Conservation (phyloP, 2,329 filamentous ascomycete genomes). For the Xylaria sp. region DNA sequence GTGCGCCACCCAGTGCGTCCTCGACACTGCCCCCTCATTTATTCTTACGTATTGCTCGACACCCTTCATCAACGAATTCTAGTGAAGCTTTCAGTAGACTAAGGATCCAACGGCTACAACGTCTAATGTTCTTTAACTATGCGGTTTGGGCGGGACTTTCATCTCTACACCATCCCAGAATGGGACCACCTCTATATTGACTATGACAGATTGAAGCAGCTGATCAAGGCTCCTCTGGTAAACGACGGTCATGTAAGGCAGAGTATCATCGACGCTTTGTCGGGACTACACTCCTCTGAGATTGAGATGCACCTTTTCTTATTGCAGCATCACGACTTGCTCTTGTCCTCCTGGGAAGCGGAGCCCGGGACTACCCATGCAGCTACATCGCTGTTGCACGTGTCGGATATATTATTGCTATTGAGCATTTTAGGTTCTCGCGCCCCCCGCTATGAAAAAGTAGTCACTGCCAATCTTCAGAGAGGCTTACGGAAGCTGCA, state of each 20-base stretch:
- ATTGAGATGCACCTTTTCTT: slow-evolving; percentile 11
- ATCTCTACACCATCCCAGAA: slow-evolving; percentile 9
- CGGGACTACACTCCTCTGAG: slow-evolving; percentile 1
- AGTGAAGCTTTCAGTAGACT: not conserved
- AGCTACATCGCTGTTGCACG: too few relatives aligned
- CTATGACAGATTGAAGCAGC: slow-evolving; percentile 14
- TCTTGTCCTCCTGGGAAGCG: slow-evolving; percentile 7
- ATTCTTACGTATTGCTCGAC: not conserved
- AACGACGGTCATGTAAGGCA: not conserved
- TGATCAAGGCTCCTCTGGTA: slow-evolving; percentile 11
- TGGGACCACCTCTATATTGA: slow-evolving; percentile 17
- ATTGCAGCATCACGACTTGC: slow-evolving; percentile 3
- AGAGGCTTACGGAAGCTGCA: not conserved
- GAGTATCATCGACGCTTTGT: slow-evolving; percentile 3
- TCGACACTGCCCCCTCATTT: too few relatives aligned
- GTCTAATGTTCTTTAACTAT: not conserved
- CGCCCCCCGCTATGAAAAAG: not conserved
- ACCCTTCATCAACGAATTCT: not conserved
- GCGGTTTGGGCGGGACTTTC: slow-evolving; percentile 14
- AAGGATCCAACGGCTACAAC: not conserved
- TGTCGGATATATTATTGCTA: not conserved
- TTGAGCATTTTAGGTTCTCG: not conserved
- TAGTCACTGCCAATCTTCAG: not conserved
- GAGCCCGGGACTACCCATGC: not conserved
- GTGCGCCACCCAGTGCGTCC: too few relatives aligned